Conservation (phyloP, 495 filamentous ascomycete species). For the Elaphomyces granulatus region DNA sequence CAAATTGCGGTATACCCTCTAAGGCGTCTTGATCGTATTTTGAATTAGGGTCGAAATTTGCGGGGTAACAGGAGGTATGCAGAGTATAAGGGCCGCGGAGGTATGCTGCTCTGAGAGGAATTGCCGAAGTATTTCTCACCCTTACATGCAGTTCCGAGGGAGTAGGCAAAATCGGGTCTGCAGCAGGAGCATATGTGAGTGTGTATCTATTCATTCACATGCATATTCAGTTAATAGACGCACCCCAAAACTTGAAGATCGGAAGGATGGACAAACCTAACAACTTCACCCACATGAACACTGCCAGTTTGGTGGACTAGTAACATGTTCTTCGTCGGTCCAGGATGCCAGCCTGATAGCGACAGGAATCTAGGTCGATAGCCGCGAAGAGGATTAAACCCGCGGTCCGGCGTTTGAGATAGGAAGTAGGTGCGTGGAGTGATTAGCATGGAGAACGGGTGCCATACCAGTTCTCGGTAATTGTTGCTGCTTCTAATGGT, state of each 20-base stretch:
- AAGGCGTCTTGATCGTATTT: slow-evolving; percentile 47
- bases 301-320: slow-evolving; percentile 77
- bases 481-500: no score
- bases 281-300: slow-evolving; percentile 84
- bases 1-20: slow-evolving; percentile 68
- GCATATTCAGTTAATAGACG: not conserved
- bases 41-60: slow-evolving; percentile 61
- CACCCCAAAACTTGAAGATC: not conserved
- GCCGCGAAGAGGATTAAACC: slow-evolving; percentile 10
- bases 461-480: not conserved
- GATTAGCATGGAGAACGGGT: slow-evolving; percentile 30
- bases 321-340: slow-evolving; percentile 47
- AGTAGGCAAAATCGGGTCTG: slow-evolving; percentile 74
- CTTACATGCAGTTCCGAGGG: slow-evolving; percentile 65
- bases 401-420: slow-evolving; percentile 28
- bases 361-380: slow-evolving; percentile 18
- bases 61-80: slow-evolving; percentile 69
- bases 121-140: slow-evolving; percentile 82
- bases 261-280: slow-evolving; percentile 35
- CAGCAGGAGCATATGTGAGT: slow-evolving; percentile 78
- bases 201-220: slow-evolving; percentile 68
- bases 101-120: slow-evolving; percentile 84
- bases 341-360: slow-evolving; percentile 28
- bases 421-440: slow-evolving; percentile 35
- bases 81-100: slow-evolving; percentile 91